phyloP scores from a whole-genome alignment of 192 early-diverging fungal genomes.

The Coemansia asiatica region DNA sequence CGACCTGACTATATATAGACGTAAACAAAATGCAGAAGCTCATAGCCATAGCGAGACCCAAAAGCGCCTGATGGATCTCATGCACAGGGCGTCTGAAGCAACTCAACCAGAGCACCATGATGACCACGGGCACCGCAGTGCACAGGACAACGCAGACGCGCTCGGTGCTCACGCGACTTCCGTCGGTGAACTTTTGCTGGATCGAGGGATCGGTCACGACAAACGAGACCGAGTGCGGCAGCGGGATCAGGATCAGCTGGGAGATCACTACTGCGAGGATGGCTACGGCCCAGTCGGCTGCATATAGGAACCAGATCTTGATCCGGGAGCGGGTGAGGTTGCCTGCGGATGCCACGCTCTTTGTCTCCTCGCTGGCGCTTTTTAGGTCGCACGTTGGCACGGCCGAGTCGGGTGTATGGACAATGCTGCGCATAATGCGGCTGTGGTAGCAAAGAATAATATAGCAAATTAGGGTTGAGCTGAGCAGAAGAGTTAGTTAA shows the following conservation, averaged over 20 bases:
- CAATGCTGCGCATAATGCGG: not conserved
- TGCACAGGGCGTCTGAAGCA: conserved; percentile 14
- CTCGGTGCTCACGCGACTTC: conserved; percentile 16
- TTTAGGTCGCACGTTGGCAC: not conserved
- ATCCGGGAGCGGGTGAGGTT: not conserved
- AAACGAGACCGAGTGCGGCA: conserved; percentile 11
- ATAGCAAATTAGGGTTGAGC: too few species aligned
- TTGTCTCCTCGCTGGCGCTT: not conserved
- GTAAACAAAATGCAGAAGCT: conserved; percentile 38
- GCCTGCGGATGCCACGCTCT: conserved; percentile 10
- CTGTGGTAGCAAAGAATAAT: not conserved
- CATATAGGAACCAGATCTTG: conserved; percentile 27
- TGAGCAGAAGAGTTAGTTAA: too few species aligned
- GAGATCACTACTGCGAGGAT: conserved; percentile 13
- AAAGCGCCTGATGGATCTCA: conserved; percentile 30
- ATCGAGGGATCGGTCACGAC: conserved; percentile 32
- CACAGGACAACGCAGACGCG: conserved; percentile 32
- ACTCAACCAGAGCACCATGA: conserved; percentile 40
- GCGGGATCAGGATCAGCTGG: conserved; percentile 39
- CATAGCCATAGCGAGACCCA: conserved; percentile 40
- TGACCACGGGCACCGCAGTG: conserved; percentile 30
- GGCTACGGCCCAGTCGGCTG: conserved; percentile 35
- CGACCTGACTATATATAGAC: conserved; percentile 26
- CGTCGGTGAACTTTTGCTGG: conserved; percentile 26
- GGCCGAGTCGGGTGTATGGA: not conserved